Base-by-base conservation (phyloP, 176 grass and related monocot genomes). In the Bromus sterilis region DNA sequence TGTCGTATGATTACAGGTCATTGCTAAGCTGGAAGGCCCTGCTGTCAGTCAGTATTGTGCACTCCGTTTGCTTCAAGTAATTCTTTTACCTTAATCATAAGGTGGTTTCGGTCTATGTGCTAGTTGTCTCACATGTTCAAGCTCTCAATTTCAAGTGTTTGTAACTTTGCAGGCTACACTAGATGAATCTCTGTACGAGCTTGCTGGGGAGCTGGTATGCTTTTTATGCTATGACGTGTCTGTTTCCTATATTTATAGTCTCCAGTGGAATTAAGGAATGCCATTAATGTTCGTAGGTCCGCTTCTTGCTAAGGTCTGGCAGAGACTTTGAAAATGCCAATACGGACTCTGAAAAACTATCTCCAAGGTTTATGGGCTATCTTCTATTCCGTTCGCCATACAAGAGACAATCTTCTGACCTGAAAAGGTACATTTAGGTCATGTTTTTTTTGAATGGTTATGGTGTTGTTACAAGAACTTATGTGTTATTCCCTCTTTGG, bases 11-110 rank as follows among this genome's bases (percentile, higher is more conserved):
- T 78, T 87, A 61, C 74, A 98, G 95, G 95, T 98, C 60, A 98
- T 98, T 93, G 95, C 95, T 62, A 98, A 98, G 88, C 77, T 95
- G 82, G 93, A 98, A 87, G 96, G 96, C 63, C 92, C 93, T 84
- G 90, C 92, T 57, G 90, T 95, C 56, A 95, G 89, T 87, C 96
- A 98, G 82, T 98, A 93, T 34, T 98, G 92, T 90, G 96, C 92
- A 46, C 85, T 98, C 49, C 90, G 96, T 66, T 84, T 98, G 59
- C 83, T 95, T 77, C 96, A 98, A 87, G 93, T 98, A 89, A 87
- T 85, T 81, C 4, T 63, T 80, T 60, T 84, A n/a, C 56, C 71
- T 85, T 77, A 66, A 41, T 68, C 30, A 39, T 83, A 25, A 83
- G 32, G 39, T 86, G 41, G 13, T 64, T 77, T 68, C 86, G 66